Evolutionary conservation across 352 stramenopile genomes (phyloP), one percentile per base, ranked within the genome.

Genomic region (Globisporangium paroecandrum): DNA sequence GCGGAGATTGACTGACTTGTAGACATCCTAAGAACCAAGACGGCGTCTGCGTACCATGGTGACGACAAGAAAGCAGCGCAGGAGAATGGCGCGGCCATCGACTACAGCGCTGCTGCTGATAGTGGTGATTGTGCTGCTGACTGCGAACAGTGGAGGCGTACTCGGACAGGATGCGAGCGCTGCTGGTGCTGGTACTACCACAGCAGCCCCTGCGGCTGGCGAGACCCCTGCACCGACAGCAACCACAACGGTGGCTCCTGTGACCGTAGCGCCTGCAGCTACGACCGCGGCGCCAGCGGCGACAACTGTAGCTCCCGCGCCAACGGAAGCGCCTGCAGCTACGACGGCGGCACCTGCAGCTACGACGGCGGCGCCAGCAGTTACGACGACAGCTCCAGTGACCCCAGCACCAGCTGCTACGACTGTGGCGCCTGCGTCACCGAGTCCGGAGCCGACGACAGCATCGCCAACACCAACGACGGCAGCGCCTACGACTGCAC

Each of bases 261-360:
- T 15, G 34, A 53, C n/a, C 6, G 58, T 36, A n/a, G 24, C 22
- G 32, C 56, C 56, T 9, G 55, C n/a, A 8, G 20, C 29, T 8
- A 27, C 29, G 32, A 61, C 18, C 8, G 13, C 22, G 5, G 53
- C 54, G 22, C 64, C 68, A 24, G 46, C 34, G n/a, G 57, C 58
- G 47, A 57, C 58, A 38, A 66, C 58, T 4, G 43, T 41, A 1
- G 58, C 64, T n/a, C 41, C 55, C 41, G 56, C 24, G n/a, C 7
- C 46, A 15, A 66, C 59, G 15, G 63, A 65, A 22, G 24, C 15
- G 22, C 61, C 70, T 36, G 43, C 43, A 34, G 51, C 58, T 22
- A 61, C 64, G 22, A 53, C 59, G 29, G 49, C 34, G 5, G 22
- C 56, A 18, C 32, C 65, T 2, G 47, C 60, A 9, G 24, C 41